Evolutionary conservation across 495 filamentous ascomycete genomes (phyloP), one percentile per base, ranked within the genome.

Genomic region (Daldinia childiae): DNA sequence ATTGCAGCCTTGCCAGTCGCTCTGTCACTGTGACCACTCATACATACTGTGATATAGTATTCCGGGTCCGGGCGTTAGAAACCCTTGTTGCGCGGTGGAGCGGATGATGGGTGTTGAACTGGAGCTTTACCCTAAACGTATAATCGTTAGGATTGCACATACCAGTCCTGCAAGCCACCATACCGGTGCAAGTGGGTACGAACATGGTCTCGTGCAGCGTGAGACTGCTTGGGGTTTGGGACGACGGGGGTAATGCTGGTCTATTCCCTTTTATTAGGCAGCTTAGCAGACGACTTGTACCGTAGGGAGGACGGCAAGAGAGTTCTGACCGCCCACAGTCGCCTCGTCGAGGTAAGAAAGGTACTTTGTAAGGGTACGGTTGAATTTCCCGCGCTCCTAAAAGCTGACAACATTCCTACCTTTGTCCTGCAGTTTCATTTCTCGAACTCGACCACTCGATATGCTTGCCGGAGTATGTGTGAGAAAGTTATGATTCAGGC

Each of bases 201-300:
- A 21, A 26, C 39, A 41, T 57, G 67, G 72, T 74, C 72, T 74
- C 72, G 72, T 74, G 72, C 67, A 71, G 67, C 62, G 41, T 74
- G 72, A 71, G 72, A 74, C 66, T 59, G 65, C 66, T 73, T 73
- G 51, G 71, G 62, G 66, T 73, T 73, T 73, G 71, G 71, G 43
- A 66, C 38, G 21, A 58, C 66, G 50, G 62, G 71, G 71, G 27
- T 67, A 17, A 61, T 72, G 69, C 69, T 72, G 56, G 71, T 39
- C n/a, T 38, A 38, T 67, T 65, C 29, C 29, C 55, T 68, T 58
- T 56, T 52, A 64, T 73, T 73, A 73, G 71, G 66, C 71, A 73
- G 71, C 71, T 66, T 59, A 62, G 71, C 71, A 73, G 70, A 69
- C 65, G 54, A 69, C 58, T 61, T 57, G 65, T 19, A 32, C 15